Base-by-base conservation (phyloP, 768 basidiomycete genomes). In the Pleurotus sapidus region DNA sequence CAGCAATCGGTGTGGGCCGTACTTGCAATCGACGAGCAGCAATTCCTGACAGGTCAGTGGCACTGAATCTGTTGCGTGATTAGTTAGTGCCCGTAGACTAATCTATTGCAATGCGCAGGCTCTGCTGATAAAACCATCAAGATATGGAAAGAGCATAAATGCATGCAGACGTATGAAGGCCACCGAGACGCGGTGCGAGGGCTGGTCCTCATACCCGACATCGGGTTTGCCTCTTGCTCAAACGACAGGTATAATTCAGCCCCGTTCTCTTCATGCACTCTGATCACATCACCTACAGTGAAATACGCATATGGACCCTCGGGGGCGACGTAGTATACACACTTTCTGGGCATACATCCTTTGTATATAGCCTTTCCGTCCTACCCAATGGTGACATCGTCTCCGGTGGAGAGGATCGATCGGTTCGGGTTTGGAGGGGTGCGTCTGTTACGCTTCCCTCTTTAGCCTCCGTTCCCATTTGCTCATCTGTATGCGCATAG, bases 101-200 rank as follows among this genome's bases (percentile, higher is more conserved):
- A 23, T 58, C 8, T 34, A 34, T 11, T 17, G 46, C 39, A 30
- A 7, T 46, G 34, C 48, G 27, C 65, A 93, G 96, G 86, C 48
- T 96, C 96, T 27, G 97, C 97, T 47, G 97, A 99, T 73, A 95
- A 88, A 73, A 89, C 89, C 18, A 95, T 99, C 70, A 91, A 88
- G 64, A 76, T 95, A 18, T 98, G 95, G 91, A 74, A 84, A 53
- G 80, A 87, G 61, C 84, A 90, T 70, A 91, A 92, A 70, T 75
- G 73, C 23, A 61, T 93, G 8, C 83, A 84, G 45, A 92, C 88
- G 8, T 98, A 85, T 68, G 77, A 78, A 38, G 96, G 95, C 2
- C 97, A 99, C 70, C 85, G 81, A 60, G 95, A 96, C 65, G 93
- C 93, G 45, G 96, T 99, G 15, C 87, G 97, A 60, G 90, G 88